A percentile compares a stretch with the other conserved stretches of the same genome.
phyloP scores from a whole-genome alignment of 257 asterid species.

The Nemophila menziesii region DNA sequence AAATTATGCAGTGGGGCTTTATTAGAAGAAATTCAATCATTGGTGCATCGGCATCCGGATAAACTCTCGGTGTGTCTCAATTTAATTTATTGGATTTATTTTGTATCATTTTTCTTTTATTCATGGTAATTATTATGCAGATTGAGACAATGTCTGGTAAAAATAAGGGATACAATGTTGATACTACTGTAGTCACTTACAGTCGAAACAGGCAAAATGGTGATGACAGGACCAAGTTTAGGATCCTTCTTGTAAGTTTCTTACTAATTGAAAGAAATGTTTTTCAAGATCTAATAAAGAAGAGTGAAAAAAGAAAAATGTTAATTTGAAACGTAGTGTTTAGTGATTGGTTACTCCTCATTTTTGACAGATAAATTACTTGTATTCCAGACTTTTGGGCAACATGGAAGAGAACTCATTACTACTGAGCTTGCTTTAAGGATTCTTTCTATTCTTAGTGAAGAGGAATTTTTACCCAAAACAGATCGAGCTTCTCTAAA shows the following conservation, averaged over 20 bases:
- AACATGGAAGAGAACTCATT: constrained; percentile 99
- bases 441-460: constrained; percentile 85
- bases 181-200: constrained; percentile 62
- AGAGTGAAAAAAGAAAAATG: background rate
- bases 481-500: constrained; percentile 45
- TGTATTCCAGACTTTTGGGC: constrained; percentile 99
- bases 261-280: background rate
- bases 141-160: constrained; percentile 48
- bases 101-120: background rate
- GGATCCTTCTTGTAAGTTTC: constrained; percentile 78
- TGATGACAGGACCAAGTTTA: constrained; percentile 60
- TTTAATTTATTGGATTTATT: background rate
- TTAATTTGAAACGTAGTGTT: constrained; percentile 28
- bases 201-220: constrained; percentile 49
- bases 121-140: constrained; percentile 19
- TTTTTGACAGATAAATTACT: constrained; percentile 98
- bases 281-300: background rate
- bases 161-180: constrained; percentile 79
- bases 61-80: constrained; percentile 69
- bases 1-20: constrained; percentile 55
- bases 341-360: constrained; percentile 69
- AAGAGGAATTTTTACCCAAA: constrained; percentile 85
- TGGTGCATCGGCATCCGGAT: constrained; percentile 88
- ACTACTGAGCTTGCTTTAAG: constrained; percentile 87
- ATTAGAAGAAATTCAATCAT: constrained; percentile 69